Evolutionary conservation across 345 rosid species (phyloP).

Genomic region (Populus simonii): DNA sequence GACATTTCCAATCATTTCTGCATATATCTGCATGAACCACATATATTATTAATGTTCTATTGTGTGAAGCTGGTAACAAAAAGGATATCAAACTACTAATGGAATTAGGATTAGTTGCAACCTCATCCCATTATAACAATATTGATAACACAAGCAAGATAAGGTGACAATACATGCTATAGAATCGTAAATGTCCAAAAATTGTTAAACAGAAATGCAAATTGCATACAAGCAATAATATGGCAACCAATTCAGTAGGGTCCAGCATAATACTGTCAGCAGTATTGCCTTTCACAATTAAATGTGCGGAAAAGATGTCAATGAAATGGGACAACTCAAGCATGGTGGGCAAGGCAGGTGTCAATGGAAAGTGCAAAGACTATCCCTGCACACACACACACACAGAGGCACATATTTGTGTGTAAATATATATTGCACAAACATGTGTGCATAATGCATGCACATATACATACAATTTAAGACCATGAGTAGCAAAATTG

Average conservation of each 20-base stretch:
- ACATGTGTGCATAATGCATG: neutral
- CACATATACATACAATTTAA: neutral
- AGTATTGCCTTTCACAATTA: neutral
- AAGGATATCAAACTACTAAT: neutral
- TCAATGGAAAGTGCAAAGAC: neutral
- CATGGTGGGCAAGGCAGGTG: neutral
- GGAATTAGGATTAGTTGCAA: neutral
- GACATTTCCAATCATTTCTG: slow-evolving; percentile 98
- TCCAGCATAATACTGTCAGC: neutral
- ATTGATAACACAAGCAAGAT: neutral
- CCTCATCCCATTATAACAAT: neutral
- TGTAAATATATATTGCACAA: neutral
- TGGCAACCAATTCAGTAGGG: neutral
- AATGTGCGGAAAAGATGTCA: neutral
- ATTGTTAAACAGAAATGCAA: neutral
- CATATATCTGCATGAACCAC: slow-evolving; percentile 61
- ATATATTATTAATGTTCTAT: neutral
- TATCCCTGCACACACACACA: neutral
- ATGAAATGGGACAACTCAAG: neutral
- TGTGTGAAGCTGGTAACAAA: neutral
- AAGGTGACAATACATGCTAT: neutral
- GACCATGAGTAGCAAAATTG: neutral
- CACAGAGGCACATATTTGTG: neutral
- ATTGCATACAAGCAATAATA: neutral
- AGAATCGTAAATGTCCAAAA: neutral